Percentiles rank a stretch among this genome's conserved stretches.
Conservation (phyloP, 2,329 filamentous ascomycete species). For the Claviceps monticola region DNA sequence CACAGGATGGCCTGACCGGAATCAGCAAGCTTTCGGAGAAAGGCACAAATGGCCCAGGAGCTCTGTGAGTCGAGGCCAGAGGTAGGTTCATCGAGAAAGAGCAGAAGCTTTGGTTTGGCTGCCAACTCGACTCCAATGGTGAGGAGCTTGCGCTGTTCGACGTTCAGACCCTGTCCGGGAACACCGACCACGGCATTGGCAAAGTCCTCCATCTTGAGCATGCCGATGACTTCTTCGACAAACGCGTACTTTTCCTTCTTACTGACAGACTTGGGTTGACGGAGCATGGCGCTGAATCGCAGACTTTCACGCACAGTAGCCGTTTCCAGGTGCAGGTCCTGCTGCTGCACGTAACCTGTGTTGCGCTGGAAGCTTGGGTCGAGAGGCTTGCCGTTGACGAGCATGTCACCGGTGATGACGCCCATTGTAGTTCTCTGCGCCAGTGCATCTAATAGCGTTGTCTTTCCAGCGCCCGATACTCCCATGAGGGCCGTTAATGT, state of each 20-base stretch:
- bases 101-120: conserved; percentile 41
- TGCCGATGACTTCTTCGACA: conserved; percentile 50
- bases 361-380: conserved; percentile 48
- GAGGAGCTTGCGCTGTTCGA: conserved; percentile 47
- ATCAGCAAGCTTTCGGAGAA: conserved; percentile 47
- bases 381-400: conserved; percentile 45
- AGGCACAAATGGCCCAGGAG: conserved; percentile 48
- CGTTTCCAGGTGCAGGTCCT: conserved; percentile 44
- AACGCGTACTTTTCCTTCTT: conserved; percentile 45
- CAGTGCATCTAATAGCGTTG: conserved; percentile 28
- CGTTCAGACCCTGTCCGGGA: conserved; percentile 45
- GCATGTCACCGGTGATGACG: conserved; percentile 51
- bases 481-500: conserved; percentile 71
- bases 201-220: conserved; percentile 54
- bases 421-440: conserved; percentile 42
- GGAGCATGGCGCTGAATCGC: conserved; percentile 41
- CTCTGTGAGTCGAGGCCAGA: conserved; percentile 49
- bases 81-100: conserved; percentile 50
- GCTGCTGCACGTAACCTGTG: conserved; percentile 54
- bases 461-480: conserved; percentile 35
- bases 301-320: conserved; percentile 41
- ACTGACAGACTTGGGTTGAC: conserved; percentile 39
- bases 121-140: conserved; percentile 47
- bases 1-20: conserved; percentile 39
- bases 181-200: conserved; percentile 52